Conservation (phyloP, 2,329 filamentous ascomycete genomes). For the Aspergillus sp. region DNA sequence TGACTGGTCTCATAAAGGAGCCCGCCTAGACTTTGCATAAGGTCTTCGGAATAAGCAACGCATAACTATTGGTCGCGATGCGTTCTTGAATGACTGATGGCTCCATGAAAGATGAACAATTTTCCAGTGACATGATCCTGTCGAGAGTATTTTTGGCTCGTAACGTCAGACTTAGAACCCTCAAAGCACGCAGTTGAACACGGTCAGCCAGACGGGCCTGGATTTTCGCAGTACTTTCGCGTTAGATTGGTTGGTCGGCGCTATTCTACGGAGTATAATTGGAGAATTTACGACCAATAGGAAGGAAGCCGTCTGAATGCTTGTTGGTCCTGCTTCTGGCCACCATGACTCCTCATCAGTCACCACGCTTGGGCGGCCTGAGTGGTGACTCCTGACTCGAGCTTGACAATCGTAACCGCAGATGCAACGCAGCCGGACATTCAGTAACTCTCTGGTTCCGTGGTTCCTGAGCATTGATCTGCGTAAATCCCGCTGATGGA, state of each 20-base stretch:
- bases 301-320: neutral
- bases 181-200: neutral
- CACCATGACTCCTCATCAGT: neutral
- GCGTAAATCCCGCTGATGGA: neutral
- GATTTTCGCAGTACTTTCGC: neutral
- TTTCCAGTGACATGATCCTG: neutral
- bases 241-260: neutral
- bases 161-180: neutral
- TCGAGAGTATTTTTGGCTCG: neutral
- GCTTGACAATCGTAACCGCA: too few relatives aligned
- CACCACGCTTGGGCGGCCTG: too few relatives aligned
- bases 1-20: neutral
- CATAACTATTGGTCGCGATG: neutral
- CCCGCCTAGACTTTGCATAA: neutral
- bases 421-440: neutral
- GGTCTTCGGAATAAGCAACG: neutral
- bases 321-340: neutral
- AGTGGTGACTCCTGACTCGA: too few relatives aligned
- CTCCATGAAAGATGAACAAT: too few relatives aligned
- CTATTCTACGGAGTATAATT: neutral
- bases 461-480: neutral
- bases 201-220: neutral
- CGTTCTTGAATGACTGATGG: neutral
- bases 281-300: constrained; percentile 8
- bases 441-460: neutral